Percentiles rank a stretch among this genome's conserved stretches.
phyloP scores from a whole-genome alignment of 345 rosid species.

The Mangifera indica region DNA sequence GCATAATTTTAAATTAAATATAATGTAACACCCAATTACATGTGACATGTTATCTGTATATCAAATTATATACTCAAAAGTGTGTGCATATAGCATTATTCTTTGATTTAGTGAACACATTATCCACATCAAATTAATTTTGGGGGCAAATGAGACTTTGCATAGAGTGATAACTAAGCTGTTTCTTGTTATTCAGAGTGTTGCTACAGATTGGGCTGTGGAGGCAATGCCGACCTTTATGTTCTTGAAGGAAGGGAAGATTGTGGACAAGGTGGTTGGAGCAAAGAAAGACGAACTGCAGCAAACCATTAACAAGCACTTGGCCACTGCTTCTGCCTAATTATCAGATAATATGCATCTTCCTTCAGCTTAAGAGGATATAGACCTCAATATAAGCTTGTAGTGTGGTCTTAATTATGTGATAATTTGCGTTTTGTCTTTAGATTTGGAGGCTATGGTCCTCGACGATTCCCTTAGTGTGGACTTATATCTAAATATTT shows the following conservation, averaged over 20 bases:
- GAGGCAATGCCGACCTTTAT: conserved; percentile 84
- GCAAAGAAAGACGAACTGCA: conserved; percentile 76
- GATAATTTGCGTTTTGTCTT: neutral
- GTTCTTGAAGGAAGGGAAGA: conserved; percentile 68
- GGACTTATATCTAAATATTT: conserved; percentile 12
- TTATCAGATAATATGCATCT: neutral
- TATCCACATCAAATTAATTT: neutral
- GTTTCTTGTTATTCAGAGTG: conserved; percentile 40
- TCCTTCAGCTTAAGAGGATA: conserved; percentile 16
- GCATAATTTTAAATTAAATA: too few species aligned
- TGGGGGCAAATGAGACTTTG: neutral
- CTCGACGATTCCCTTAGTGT: conserved; percentile 6
- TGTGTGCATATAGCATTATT: too few species aligned
- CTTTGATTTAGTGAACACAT: too few species aligned
- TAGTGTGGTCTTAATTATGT: neutral
- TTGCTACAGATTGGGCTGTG: conserved; percentile 66
- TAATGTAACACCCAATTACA: too few species aligned
- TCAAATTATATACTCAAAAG: too few species aligned
- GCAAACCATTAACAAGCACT: conserved; percentile 57
- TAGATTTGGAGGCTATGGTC: conserved; percentile 16
- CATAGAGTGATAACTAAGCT: neutral
- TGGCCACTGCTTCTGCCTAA: conserved; percentile 44
- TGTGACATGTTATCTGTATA: too few species aligned
- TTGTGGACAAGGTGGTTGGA: conserved; percentile 70
- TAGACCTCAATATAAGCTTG: conserved; percentile 12